A percentile compares a stretch with the other conserved stretches of the same genome.
phyloP scores from a whole-genome alignment of 2,329 filamentous ascomycete genomes.

The Ophiosphaerella korrae region DNA sequence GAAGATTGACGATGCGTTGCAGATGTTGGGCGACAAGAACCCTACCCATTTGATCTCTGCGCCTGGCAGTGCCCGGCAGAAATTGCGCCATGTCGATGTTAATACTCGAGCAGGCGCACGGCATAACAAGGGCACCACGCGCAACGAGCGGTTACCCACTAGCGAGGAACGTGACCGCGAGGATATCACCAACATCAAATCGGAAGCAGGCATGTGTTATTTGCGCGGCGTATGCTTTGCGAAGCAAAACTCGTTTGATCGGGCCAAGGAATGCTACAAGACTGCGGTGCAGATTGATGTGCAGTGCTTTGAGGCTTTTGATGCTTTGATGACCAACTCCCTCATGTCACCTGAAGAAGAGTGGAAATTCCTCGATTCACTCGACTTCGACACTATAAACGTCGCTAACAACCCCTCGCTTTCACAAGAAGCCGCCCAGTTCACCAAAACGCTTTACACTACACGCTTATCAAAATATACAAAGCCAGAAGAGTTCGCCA shows the following conservation, averaged over 20 bases:
- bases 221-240: slow-evolving; percentile 91
- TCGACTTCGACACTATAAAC: slow-evolving; percentile 85
- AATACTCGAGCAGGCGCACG: slow-evolving; percentile 55
- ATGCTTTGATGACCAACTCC: slow-evolving; percentile 96
- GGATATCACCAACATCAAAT: slow-evolving; percentile 76
- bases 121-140: slow-evolving; percentile 50
- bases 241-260: slow-evolving; percentile 95
- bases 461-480: slow-evolving; percentile 95
- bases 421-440: slow-evolving; percentile 86
- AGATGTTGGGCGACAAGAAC: slow-evolving; percentile 87
- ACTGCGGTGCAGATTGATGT: slow-evolving; percentile 96
- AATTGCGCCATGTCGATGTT: slow-evolving; percentile 69
- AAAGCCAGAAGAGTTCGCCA: slow-evolving; percentile 79
- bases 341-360: slow-evolving; percentile 89
- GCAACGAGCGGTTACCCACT: slow-evolving; percentile 60
- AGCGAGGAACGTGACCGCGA: slow-evolving; percentile 69
- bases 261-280: slow-evolving; percentile 98
- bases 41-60: slow-evolving; percentile 84
- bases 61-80: slow-evolving; percentile 68
- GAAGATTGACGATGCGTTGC: slow-evolving; percentile 86
- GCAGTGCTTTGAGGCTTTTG: slow-evolving; percentile 97
- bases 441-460: slow-evolving; percentile 94
- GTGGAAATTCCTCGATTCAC: slow-evolving; percentile 82
- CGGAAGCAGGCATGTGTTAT: slow-evolving; percentile 98
- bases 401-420: slow-evolving; percentile 67